A percentile compares a stretch with the other conserved stretches of the same genome.
These are phyloP conservation scores for Mollisiaceae sp. DNA, from an alignment of 2,329 filamentous ascomycete species.

Conservation along the genomic window DNA sequence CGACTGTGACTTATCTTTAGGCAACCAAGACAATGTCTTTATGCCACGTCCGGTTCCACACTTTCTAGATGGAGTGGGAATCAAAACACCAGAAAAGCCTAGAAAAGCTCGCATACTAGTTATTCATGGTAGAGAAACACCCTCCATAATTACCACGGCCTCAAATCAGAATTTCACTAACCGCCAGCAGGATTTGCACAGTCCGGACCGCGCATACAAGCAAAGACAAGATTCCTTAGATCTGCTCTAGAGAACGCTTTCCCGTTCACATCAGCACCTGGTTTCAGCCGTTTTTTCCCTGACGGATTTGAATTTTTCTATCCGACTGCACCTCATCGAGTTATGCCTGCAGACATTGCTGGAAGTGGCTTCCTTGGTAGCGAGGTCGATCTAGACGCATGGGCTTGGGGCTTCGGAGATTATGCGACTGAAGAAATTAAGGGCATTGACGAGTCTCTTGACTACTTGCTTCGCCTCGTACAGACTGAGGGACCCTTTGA, in stretches of 20 bases:
- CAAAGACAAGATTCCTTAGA: neutral
- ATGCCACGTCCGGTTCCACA: no score
- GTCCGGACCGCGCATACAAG: neutral
- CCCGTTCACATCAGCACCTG: neutral
- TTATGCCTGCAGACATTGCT: neutral
- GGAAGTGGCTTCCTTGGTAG: neutral
- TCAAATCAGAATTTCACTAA: no score
- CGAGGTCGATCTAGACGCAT: neutral
- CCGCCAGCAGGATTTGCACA: neutral
- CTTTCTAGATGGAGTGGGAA: no score
- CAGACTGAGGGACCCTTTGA: conserved; percentile 17
- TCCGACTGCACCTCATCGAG: neutral
- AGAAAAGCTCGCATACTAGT: no score
- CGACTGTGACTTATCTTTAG: no score
- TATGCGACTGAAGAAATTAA: conserved; percentile 18
- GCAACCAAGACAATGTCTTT: no score
- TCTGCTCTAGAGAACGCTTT: neutral
- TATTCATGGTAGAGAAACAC: no score
- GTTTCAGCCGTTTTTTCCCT: neutral
- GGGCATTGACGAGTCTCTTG: conserved; percentile 13
- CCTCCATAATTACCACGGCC: no score
- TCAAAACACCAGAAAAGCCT: no score
- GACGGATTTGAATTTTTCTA: neutral
- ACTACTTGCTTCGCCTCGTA: conserved; percentile 15
- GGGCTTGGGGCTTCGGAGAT: conserved; percentile 9